phyloP scores from a whole-genome alignment of 208 protist genomes.

The Crithidia bombi region DNA sequence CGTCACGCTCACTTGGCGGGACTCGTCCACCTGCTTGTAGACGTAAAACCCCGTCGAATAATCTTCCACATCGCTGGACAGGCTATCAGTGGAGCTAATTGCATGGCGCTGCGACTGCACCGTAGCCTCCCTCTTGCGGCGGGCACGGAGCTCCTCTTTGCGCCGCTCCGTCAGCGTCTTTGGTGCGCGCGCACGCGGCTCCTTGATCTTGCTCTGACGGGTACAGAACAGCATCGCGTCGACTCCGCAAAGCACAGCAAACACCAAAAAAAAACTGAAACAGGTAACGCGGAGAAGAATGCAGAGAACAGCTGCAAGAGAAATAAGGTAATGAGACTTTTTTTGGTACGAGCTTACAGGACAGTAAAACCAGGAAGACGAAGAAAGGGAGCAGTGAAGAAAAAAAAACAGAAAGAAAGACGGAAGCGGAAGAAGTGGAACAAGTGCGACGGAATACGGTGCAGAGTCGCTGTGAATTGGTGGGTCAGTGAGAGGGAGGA shows the following conservation, averaged over 20 bases:
- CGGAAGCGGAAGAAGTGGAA: too few relatives aligned
- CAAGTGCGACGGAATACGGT: too few relatives aligned
- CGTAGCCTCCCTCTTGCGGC: slow-evolving; percentile 15
- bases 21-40: slow-evolving; percentile 26
- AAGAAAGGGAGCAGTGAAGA: slow-evolving; percentile 16
- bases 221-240: slow-evolving; percentile 22
- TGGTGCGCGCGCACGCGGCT: not conserved
- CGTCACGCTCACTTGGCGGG: slow-evolving; percentile 4
- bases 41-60: slow-evolving; percentile 33
- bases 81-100: slow-evolving; percentile 1
- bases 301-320: too few relatives aligned
- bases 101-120: slow-evolving; percentile 4
- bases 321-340: too few relatives aligned
- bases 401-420: slow-evolving; percentile 22
- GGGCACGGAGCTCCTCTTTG: slow-evolving; percentile 35
- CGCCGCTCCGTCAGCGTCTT: slow-evolving; percentile 38
- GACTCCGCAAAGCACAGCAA: too few relatives aligned
- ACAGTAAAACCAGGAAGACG: not conserved
- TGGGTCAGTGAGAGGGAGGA: not conserved
- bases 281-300: too few relatives aligned
- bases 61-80: slow-evolving; percentile 10
- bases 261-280: too few relatives aligned
- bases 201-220: slow-evolving; percentile 28
- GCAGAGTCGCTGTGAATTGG: too few relatives aligned
- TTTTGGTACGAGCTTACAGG: too few relatives aligned